Evolutionary conservation across 2,329 filamentous ascomycete species (phyloP), one percentile per base, ranked within the genome.

Genomic region (Monilinia fructigena): DNA sequence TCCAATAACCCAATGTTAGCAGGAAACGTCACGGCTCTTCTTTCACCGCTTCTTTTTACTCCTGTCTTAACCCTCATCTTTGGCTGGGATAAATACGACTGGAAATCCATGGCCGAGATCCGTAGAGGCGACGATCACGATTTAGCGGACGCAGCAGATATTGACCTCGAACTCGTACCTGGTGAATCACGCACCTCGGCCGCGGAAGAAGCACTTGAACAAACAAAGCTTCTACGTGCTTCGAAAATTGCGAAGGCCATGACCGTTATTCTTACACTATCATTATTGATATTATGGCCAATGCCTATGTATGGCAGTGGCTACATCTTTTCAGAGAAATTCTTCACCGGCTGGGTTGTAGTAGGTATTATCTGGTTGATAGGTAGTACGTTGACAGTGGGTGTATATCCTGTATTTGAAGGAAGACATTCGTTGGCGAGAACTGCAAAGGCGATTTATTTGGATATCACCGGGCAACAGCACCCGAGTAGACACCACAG

Each of bases 1-100:
- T 85, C 87, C n/a, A 96, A 96, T 78, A 86, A 91, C 70, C 91
- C 92, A 16, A 96, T 96, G 92, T 80, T 96, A 28, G 92, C 90
- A 1, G 92, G 92, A 42, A 96, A 96, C 71, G 91, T 96, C 4
- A 87, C 89, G 0, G 91, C 92, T 0, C 83, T 97, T 1, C 86
- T 96, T 10, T 89, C 90, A 0, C 93, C 93, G 0, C 69, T 91
- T 0, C 75, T 94, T 52, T 88, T 94, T 74, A 84, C 94, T 11
- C 91, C 92, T 0, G 68, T 94, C 55, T 82, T 96, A n/a, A 93
- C 91, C 0, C 83, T 89, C 62, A 78, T 83, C 20, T 88, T 92
- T 68, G 72, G 71, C 23, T 23, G 74, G 31, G 89, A 93, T 67
- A 88, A 91, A 72, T 97, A 97, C 78, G 90, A 97, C 80, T 97